Conservation (phyloP, 257 asterid genomes). For the Lycium ferocissimum region DNA sequence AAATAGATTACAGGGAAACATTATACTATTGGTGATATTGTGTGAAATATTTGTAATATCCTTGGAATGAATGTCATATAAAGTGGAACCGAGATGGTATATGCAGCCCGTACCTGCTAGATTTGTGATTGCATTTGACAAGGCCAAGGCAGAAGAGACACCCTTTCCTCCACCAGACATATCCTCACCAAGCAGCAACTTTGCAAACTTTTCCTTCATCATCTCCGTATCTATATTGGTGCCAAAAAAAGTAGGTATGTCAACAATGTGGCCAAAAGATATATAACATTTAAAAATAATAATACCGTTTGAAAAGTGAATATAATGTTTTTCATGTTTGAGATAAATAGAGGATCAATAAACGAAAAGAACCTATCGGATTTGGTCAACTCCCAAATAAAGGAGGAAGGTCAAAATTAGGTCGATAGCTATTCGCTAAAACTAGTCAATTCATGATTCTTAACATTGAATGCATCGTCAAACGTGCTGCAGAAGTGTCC, state of each 20-base stretch:
- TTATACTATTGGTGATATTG: background rate
- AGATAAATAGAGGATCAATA: background rate
- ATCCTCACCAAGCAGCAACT: constrained; percentile 94
- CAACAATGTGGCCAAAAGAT: background rate
- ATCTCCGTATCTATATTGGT: constrained; percentile 58
- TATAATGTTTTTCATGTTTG: background rate
- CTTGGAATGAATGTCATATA: background rate
- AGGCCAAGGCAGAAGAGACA: constrained; percentile 89
- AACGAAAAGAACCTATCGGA: background rate
- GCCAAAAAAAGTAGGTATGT: background rate
- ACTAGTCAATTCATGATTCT: background rate
- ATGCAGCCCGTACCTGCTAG: constrained; percentile 68
- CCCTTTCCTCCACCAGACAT: constrained; percentile 99
- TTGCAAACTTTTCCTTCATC: constrained; percentile 91
- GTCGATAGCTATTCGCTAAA: background rate
- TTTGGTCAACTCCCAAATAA: background rate
- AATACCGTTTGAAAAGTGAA: background rate
- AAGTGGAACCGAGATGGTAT: background rate
- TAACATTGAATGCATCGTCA: background rate
- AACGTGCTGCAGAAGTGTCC: background rate
- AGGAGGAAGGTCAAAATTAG: background rate
- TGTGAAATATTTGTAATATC: background rate
- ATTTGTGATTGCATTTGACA: constrained; percentile 93
- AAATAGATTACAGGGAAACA: background rate
- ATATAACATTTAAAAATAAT: background rate